These are phyloP conservation scores for Naganishia vaughanmartiniae DNA, from an alignment of 768 basidiomycete genomes.

Conservation along the genomic window DNA sequence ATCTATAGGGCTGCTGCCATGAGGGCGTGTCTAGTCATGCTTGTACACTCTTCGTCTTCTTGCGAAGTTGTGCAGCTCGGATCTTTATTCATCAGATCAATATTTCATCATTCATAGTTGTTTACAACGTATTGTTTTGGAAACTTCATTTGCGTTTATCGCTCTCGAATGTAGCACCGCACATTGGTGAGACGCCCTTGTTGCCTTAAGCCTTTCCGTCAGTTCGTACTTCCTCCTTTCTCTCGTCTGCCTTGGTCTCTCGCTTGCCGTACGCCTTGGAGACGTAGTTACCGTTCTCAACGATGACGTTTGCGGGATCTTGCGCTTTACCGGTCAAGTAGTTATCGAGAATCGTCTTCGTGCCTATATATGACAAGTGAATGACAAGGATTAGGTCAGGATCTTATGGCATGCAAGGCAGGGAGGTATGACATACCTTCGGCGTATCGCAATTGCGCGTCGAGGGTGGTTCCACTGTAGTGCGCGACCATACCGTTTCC, in stretches of 20 bases:
- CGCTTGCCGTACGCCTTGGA: slow-evolving; percentile 48
- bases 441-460: slow-evolving; percentile 84
- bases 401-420: slow-evolving; percentile 48
- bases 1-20: slow-evolving; percentile 6
- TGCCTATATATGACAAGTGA: slow-evolving; percentile 21
- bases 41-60: no score
- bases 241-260: slow-evolving; percentile 28
- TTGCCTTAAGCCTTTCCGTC: slow-evolving; percentile 20
- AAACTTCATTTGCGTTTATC: no score
- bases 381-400: slow-evolving; percentile 59
- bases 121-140: no score
- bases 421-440: slow-evolving; percentile 55
- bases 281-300: slow-evolving; percentile 61
- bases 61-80: no score
- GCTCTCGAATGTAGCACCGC: no score
- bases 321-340: slow-evolving; percentile 59
- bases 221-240: slow-evolving; percentile 27
- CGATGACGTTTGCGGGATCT: slow-evolving; percentile 76
- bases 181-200: no score
- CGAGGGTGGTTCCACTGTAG: slow-evolving; percentile 79
- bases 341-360: slow-evolving; percentile 46
- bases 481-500: slow-evolving; percentile 79
- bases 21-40: neutral
- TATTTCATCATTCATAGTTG: no score
- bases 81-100: no score